Percentiles rank a stretch among this genome's conserved stretches.
These are phyloP conservation scores for Epichloe baconii DNA, from an alignment of 2,329 filamentous ascomycete species.

Conservation along the genomic window DNA sequence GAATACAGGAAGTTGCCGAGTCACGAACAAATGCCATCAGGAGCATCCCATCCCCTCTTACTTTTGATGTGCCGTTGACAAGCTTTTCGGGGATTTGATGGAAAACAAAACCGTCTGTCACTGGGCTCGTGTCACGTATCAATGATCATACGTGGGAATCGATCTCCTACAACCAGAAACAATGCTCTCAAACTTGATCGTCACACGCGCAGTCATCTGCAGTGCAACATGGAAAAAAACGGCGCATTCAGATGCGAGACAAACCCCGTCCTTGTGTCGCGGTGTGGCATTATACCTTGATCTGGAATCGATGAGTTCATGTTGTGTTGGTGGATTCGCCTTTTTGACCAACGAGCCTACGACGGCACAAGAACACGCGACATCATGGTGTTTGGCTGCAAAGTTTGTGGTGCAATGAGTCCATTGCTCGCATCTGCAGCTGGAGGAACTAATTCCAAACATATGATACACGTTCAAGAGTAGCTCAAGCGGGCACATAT, in stretches of 20 bases:
- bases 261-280: background rate
- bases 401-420: background rate
- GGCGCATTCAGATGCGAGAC: background rate
- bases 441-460: background rate
- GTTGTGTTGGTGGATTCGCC: background rate
- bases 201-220: background rate
- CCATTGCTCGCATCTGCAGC: background rate
- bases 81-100: too few relatives aligned
- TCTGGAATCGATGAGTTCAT: background rate
- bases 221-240: background rate
- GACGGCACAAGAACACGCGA: background rate
- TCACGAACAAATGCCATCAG: too few relatives aligned
- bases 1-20: too few relatives aligned
- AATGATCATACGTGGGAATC: background rate
- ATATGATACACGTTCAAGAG: background rate
- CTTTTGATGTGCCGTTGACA: too few relatives aligned
- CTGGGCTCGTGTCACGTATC: background rate
- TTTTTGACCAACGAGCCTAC: background rate
- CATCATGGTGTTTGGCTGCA: background rate
- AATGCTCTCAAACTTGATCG: background rate
- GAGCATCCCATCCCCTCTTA: too few relatives aligned
- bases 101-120: too few relatives aligned
- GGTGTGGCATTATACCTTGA: conserved; percentile 2
- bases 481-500: too few relatives aligned
- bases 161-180: background rate